Conservation (phyloP, 371 early-diverging fungal species). For the Apophysomyces sp. region DNA sequence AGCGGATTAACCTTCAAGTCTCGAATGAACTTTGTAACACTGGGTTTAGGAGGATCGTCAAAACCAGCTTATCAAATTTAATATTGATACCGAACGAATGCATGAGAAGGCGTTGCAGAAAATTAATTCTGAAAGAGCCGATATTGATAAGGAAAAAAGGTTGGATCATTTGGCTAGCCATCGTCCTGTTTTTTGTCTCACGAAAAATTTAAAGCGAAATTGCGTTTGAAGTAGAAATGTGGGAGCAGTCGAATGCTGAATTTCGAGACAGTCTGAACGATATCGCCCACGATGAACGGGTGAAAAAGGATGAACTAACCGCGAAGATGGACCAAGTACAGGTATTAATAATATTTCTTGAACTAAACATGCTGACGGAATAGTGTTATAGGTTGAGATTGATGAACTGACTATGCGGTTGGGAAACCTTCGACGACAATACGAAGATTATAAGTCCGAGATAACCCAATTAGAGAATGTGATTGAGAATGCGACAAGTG, state of each 20-base stretch:
- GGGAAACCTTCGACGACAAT: slow-evolving; percentile 2
- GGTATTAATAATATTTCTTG: background rate
- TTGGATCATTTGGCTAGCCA: background rate
- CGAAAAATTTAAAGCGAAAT: slow-evolving; percentile 14
- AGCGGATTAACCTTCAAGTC: background rate
- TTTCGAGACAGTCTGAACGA: slow-evolving; percentile 16
- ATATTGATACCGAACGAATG: slow-evolving; percentile 15
- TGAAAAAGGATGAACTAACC: slow-evolving; percentile 6
- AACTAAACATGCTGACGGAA: no score
- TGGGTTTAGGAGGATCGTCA: slow-evolving; percentile 10
- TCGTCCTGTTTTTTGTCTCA: background rate
- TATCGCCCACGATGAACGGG: slow-evolving; percentile 13
- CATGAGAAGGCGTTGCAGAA: slow-evolving; percentile 9
- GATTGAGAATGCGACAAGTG: slow-evolving; percentile 10
- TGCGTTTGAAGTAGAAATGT: slow-evolving; percentile 27
- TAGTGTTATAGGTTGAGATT: slow-evolving; percentile 7
- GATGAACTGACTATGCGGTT: slow-evolving; percentile 15
- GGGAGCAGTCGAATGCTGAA: slow-evolving; percentile 22
- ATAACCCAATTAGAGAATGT: background rate
- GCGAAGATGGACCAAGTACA: slow-evolving; percentile 7
- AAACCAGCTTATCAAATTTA: slow-evolving; percentile 7
- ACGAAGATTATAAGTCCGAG: slow-evolving; percentile 9
- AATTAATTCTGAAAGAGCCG: slow-evolving; percentile 9
- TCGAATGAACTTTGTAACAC: background rate
- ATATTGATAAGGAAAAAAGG: slow-evolving; percentile 19